Base-by-base conservation (phyloP, 805 yeast species). In the Isabelozyma heimii region DNA sequence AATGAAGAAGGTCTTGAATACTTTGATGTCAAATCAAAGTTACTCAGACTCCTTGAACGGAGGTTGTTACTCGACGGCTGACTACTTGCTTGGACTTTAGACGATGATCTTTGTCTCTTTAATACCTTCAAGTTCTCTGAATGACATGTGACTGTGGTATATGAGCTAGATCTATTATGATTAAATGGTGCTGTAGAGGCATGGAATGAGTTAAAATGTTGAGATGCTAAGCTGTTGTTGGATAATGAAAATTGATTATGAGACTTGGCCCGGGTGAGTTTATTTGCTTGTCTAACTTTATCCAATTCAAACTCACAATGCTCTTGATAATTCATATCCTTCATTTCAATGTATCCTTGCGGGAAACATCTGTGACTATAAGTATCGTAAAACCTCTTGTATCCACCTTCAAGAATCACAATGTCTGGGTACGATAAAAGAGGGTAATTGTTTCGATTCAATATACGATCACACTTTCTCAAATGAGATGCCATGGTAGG, bases 401-500 rank as follows among this genome's bases (percentile, higher is more conserved):
- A 94, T 10, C 99, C 99, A 27, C 98, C 98, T 53, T 90, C 88
- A 42, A 94, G 74, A 33, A 94, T 83, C 37, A 89, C 83, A 40
- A 94, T 83, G 68, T 94, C 97, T 2, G 99, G 99, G 62, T 86
- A 94, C 54, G 80, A 81, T 48, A 94, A 73, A 51, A 79, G 72
- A 0, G 99, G 99, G 67, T 94, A 94, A 52, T 79, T 75, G 48
- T 85, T 83, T 52, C 82, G 75, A 65, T 91, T 91, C 46, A 82
- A 57, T 38, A 79, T 78, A 53, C 99, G 80, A 69, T 94, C 99
- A 57, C 87, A 80, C 51, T 85, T 85, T 52, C 99, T 75, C 48
- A 94, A 76, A 63, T 90, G 91, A 47, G 83, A 75, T 1, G 98
- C 98, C 87, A 94, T 82, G 43, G 86, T 72, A 4, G 99, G 99